A percentile compares a stretch with the other conserved stretches of the same genome.
These are phyloP conservation scores for Cyathus striatus DNA, from an alignment of 768 basidiomycete genomes.

Conservation along the genomic window DNA sequence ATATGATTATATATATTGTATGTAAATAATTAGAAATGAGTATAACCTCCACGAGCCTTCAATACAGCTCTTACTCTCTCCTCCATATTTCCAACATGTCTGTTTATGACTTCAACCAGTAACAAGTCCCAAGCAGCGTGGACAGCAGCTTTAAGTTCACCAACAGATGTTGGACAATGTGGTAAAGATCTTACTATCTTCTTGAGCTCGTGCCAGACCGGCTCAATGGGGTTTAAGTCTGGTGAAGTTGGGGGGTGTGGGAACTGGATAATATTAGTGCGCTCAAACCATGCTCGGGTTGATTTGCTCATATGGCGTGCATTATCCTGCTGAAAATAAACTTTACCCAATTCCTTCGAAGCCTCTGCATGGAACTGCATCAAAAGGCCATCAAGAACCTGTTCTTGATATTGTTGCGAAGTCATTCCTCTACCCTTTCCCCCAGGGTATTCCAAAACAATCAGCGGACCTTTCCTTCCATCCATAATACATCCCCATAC, in stretches of 20 bases:
- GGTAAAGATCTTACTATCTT: slow-evolving; percentile 7
- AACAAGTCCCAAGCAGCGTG: slow-evolving; percentile 14
- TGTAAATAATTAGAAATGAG: slow-evolving; percentile 9
- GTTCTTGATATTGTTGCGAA: slow-evolving; percentile 14
- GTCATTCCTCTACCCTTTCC: slow-evolving; percentile 18
- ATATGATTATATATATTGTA: not conserved
- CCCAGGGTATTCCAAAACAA: slow-evolving; percentile 21
- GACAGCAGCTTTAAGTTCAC: slow-evolving; percentile 11
- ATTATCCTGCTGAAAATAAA: slow-evolving; percentile 21
- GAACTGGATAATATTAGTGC: slow-evolving; percentile 16
- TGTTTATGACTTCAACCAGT: slow-evolving; percentile 10
- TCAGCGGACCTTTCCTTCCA: slow-evolving; percentile 16
- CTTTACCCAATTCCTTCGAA: slow-evolving; percentile 3
- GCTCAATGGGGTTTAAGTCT: slow-evolving; percentile 26
- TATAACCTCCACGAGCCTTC: slow-evolving; percentile 12
- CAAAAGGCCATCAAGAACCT: slow-evolving; percentile 18
- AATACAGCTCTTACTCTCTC: slow-evolving; percentile 13
- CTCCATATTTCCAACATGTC: slow-evolving; percentile 14
- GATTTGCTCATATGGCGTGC: slow-evolving; percentile 15
- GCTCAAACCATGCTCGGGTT: slow-evolving; percentile 15
- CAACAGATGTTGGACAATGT: slow-evolving; percentile 11
- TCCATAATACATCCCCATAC: slow-evolving; percentile 23
- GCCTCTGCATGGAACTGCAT: slow-evolving; percentile 12
- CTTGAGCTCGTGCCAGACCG: slow-evolving; percentile 25
- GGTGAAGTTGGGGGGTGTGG: slow-evolving; percentile 23